phyloP scores from a whole-genome alignment of 139 green algal species.

The Protoeuglena noctilucae region DNA sequence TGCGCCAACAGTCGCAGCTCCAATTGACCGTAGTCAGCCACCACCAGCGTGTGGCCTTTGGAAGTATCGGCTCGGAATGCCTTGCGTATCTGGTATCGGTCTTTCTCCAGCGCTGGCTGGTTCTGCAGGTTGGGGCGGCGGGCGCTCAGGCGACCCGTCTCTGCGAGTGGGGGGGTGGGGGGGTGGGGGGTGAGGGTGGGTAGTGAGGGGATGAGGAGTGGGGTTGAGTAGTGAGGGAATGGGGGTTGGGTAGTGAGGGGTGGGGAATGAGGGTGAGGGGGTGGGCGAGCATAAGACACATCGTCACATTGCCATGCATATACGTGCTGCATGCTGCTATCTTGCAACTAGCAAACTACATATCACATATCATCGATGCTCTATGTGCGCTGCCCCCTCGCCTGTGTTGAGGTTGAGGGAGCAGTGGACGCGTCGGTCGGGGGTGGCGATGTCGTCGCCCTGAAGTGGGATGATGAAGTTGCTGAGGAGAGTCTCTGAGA shows the following conservation, averaged over 20 bases:
- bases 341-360: no score
- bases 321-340: no score
- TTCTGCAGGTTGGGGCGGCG: slow-evolving; percentile 93
- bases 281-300: no score
- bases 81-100: slow-evolving; percentile 80
- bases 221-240: no score
- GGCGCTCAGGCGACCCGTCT: slow-evolving; percentile 83
- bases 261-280: no score
- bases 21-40: slow-evolving; percentile 96
- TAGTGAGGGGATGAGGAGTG: no score
- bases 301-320: no score
- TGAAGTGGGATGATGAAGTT: slow-evolving; percentile 85
- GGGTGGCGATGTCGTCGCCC: slow-evolving; percentile 37
- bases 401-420: slow-evolving; percentile 99
- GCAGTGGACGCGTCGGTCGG: slow-evolving; percentile 66
- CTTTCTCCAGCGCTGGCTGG: slow-evolving; percentile 95
- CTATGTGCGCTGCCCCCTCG: no score
- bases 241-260: no score
- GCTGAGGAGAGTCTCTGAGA: slow-evolving; percentile 86
- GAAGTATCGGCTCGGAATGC: slow-evolving; percentile 61
- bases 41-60: slow-evolving; percentile 65
- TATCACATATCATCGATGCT: no score
- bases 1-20: slow-evolving; percentile 94
- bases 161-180: no score
- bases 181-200: no score